These are phyloP conservation scores for Flaveria bidentis DNA, from an alignment of 129 eudicot genomes.

Conservation along the genomic window DNA sequence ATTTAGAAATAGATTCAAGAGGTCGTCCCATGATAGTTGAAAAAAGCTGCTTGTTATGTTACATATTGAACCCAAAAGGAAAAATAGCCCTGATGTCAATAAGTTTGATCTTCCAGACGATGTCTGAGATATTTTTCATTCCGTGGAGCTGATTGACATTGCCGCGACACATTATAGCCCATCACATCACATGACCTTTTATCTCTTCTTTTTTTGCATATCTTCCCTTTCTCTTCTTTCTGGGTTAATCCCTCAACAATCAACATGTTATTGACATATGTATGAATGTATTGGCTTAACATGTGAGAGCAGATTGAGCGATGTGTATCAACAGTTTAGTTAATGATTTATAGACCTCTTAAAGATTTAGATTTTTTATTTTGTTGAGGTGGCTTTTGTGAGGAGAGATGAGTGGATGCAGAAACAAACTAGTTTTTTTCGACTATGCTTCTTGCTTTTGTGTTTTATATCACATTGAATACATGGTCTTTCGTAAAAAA, in stretches of 20 bases:
- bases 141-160: not conserved
- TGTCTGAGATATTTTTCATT: not conserved
- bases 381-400: too few species aligned
- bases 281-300: not conserved
- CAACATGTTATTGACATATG: not conserved
- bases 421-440: too few species aligned
- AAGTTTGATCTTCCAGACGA: slow-evolving; percentile 5
- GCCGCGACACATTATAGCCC: not conserved
- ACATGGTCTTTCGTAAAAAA: too few species aligned
- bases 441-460: too few species aligned
- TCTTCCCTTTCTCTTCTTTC: not conserved
- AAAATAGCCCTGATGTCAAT: not conserved
- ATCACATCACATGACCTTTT: not conserved
- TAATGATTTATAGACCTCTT: not conserved
- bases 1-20: slow-evolving; percentile 22
- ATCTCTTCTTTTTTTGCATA: not conserved
- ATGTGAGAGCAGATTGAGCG: not conserved
- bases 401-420: too few species aligned
- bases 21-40: not conserved
- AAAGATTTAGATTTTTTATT: not conserved
- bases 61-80: not conserved
- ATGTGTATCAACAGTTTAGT: not conserved
- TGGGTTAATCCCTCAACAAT: not conserved
- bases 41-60: not conserved
- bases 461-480: too few species aligned